phyloP scores from a whole-genome alignment of 192 early-diverging fungal genomes.

The Dispira parvispora region DNA sequence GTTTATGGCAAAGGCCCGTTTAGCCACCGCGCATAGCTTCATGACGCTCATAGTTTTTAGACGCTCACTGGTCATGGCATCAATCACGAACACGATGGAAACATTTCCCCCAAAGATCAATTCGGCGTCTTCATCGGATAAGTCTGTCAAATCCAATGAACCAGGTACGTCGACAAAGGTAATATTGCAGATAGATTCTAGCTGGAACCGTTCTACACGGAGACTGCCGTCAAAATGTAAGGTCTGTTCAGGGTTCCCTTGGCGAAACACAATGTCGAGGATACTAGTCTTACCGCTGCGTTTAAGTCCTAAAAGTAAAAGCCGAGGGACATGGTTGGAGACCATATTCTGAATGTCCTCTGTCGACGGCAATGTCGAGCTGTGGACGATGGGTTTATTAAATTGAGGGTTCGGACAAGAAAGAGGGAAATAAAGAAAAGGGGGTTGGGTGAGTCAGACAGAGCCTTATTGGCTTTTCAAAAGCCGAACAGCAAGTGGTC shows the following conservation, averaged over 20 bases:
- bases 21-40: slow-evolving; percentile 1
- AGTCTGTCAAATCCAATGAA: neutral
- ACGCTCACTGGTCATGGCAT: slow-evolving; percentile 8
- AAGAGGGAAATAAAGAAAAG: no score
- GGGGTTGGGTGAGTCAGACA: no score
- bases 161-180: slow-evolving; percentile 6
- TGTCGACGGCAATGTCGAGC: neutral
- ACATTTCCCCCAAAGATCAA: slow-evolving; percentile 1
- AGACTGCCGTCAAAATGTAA: slow-evolving; percentile 5
- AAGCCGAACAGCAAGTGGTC: no score
- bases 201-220: neutral
- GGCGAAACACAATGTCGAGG: slow-evolving; percentile 2
- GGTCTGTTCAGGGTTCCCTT: neutral
- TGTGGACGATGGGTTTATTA: neutral
- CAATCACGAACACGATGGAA: slow-evolving; percentile 9
- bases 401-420: no score
- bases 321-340: neutral
- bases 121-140: slow-evolving; percentile 7
- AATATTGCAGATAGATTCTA: neutral
- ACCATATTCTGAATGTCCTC: slow-evolving; percentile 8
- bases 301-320: slow-evolving; percentile 2
- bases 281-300: slow-evolving; percentile 10
- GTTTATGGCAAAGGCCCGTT: neutral
- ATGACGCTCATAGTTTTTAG: slow-evolving; percentile 1
- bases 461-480: no score